Percentiles rank a stretch among this genome's conserved stretches.
phyloP scores from a whole-genome alignment of 2,329 filamentous ascomycete genomes.

The Colletotrichum nymphaeae region DNA sequence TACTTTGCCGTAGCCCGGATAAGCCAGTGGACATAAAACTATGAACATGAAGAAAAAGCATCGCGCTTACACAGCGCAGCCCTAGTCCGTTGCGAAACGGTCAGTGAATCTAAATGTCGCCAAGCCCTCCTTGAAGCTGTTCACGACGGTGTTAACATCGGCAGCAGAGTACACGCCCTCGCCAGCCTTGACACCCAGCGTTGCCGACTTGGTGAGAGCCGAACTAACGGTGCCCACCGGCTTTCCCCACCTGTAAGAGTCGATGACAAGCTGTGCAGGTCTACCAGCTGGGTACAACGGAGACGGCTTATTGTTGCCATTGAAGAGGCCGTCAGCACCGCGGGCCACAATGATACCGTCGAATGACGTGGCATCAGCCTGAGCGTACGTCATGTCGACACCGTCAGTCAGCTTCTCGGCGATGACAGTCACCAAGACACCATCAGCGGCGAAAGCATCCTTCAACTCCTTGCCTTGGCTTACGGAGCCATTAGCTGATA shows the following conservation, averaged over 20 bases:
- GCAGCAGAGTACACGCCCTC: slow-evolving; percentile 54
- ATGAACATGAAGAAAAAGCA: slow-evolving; percentile 12
- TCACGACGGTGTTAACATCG: slow-evolving; percentile 52
- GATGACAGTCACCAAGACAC: slow-evolving; percentile 69
- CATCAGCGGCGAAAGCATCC: slow-evolving; percentile 57
- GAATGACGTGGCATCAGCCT: slow-evolving; percentile 70
- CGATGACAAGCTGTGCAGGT: slow-evolving; percentile 71
- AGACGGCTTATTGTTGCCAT: slow-evolving; percentile 48
- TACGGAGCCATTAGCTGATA: slow-evolving; percentile 54
- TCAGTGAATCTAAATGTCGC: slow-evolving; percentile 74
- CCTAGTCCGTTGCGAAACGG: slow-evolving; percentile 68
- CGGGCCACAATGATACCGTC: slow-evolving; percentile 72
- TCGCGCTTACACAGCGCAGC: background rate
- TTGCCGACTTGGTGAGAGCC: slow-evolving; percentile 32
- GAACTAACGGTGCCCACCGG: slow-evolving; percentile 71
- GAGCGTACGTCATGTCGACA: slow-evolving; percentile 73
- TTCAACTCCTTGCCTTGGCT: slow-evolving; percentile 62
- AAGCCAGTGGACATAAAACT: background rate
- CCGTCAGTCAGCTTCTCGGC: slow-evolving; percentile 66
- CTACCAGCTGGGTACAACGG: slow-evolving; percentile 73
- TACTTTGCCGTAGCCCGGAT: background rate
- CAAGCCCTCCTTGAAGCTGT: slow-evolving; percentile 67
- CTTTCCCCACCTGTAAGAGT: slow-evolving; percentile 77
- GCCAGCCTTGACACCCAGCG: slow-evolving; percentile 52
- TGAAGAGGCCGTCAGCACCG: slow-evolving; percentile 65